Percentiles rank a stretch among this genome's conserved stretches.
Evolutionary conservation across 2,329 filamentous ascomycete genomes (phyloP).

Genomic region (Penicillium sp.): DNA sequence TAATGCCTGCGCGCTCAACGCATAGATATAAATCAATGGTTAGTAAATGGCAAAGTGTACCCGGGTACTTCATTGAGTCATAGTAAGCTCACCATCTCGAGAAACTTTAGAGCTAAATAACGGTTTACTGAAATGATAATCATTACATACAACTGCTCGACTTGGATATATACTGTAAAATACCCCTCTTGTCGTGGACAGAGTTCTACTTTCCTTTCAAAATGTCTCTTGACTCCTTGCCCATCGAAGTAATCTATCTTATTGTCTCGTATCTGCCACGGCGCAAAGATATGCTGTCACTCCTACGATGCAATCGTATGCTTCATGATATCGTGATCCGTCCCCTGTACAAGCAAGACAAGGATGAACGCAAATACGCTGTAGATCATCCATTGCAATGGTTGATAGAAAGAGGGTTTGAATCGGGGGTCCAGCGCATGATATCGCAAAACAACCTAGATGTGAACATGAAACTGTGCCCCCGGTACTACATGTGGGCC

Average conservation of each 20-base stretch:
- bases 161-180: not conserved
- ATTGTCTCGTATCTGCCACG: not conserved
- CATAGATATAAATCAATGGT: not conserved
- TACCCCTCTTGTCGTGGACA: not conserved
- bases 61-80: not conserved
- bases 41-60: not conserved
- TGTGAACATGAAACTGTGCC: fast-evolving
- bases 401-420: not conserved
- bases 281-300: not conserved
- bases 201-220: not conserved
- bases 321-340: not conserved
- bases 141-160: not conserved
- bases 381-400: not conserved
- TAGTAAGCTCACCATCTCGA: not conserved
- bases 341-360: not conserved
- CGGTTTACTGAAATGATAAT: not conserved
- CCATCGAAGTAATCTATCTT: not conserved
- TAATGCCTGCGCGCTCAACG: no score
- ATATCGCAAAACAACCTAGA: not conserved
- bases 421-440: not conserved
- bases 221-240: not conserved
- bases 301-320: not conserved
- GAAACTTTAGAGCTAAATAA: not conserved
- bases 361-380: fast-evolving
- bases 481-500: fast-evolving